Evolutionary conservation across 345 rosid genomes (phyloP).

Genomic region (Moricandia arvensis): DNA sequence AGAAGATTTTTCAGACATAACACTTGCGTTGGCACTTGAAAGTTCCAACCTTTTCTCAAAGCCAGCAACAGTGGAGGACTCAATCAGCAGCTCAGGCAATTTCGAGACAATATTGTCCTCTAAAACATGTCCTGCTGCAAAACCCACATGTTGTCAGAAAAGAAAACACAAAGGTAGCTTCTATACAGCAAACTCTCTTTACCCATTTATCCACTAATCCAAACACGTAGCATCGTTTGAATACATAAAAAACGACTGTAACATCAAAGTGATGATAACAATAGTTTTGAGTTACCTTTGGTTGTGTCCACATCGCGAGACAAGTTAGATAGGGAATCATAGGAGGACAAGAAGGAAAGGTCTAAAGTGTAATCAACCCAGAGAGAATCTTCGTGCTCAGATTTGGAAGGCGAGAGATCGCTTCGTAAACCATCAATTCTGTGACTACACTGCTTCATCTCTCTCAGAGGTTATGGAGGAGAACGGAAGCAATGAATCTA

Average conservation of each 20-base stretch:
- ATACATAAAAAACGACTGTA: not conserved
- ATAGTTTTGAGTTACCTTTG: slow-evolving; percentile 4
- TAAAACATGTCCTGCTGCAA: slow-evolving; percentile 17
- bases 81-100: slow-evolving; percentile 22
- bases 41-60: slow-evolving; percentile 17
- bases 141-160: not conserved
- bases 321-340: no score
- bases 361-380: no score
- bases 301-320: not conserved
- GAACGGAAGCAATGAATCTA: no score
- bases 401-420: no score
- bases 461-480: no score
- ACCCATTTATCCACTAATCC: not conserved
- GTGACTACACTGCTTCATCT: no score
- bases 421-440: no score
- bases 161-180: no score
- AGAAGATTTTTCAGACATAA: slow-evolving; percentile 26
- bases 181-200: no score
- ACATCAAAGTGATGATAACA: not conserved
- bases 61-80: slow-evolving; percentile 6
- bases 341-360: no score
- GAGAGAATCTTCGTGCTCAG: no score
- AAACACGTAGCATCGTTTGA: not conserved
- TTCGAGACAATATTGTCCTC: not conserved
- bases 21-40: slow-evolving; percentile 15